phyloP scores from a whole-genome alignment of 441 rosid genomes.

The Aleurites moluccanus region DNA sequence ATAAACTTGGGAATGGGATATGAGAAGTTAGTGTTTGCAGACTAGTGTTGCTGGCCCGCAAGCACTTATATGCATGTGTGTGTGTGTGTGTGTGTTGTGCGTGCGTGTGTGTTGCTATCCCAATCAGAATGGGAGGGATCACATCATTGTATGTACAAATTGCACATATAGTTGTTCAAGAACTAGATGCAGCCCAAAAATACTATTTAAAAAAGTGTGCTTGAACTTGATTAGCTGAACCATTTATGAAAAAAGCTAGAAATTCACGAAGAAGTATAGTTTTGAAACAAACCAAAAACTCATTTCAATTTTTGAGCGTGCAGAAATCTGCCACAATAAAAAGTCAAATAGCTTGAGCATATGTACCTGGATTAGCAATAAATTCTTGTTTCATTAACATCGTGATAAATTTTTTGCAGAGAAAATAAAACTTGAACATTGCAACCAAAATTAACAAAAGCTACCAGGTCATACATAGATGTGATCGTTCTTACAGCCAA shows the following conservation, averaged over 20 bases:
- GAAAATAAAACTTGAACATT: neutral
- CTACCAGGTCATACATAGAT: neutral
- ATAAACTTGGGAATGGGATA: neutral
- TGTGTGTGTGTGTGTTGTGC: neutral
- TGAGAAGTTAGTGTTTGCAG: neutral
- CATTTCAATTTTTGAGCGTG: neutral
- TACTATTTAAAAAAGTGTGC: neutral
- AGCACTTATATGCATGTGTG: neutral
- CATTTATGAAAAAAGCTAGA: neutral
- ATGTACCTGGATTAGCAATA: neutral
- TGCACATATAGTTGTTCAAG: neutral
- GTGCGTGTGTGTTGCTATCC: neutral
- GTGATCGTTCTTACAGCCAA: slow-evolving; percentile 1
- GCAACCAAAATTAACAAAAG: neutral
- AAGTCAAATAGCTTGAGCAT: neutral
- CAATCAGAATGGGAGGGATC: neutral
- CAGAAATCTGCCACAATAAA: neutral
- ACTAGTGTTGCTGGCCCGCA: neutral
- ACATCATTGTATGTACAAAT: neutral
- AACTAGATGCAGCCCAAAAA: neutral
- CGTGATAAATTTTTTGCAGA: neutral
- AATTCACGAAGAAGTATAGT: neutral
- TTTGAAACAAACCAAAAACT: neutral
- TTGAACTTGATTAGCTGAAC: neutral
- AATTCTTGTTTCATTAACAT: neutral